Base-by-base conservation (phyloP, 1,284 basidiomycete species). In the Exsudoporus floridanus region DNA sequence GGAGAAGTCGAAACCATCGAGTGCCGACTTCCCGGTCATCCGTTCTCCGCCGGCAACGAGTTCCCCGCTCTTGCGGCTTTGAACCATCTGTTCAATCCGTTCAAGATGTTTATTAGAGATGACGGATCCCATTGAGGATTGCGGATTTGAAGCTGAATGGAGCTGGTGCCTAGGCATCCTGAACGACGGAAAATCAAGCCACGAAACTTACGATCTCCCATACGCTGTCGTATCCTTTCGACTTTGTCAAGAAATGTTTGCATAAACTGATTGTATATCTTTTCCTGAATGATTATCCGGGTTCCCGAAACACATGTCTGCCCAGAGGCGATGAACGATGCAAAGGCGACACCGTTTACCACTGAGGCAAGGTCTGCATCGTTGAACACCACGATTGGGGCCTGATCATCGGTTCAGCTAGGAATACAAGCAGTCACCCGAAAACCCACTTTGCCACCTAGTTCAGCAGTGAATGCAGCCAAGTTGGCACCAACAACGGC, bases 301-400 rank as follows among this genome's bases (percentile, higher is more conserved):
- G 89, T 83, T 21, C 88, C 89, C 5, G 89, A 90, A 19, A 92
- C 86, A 56, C 89, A 92, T 14, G 90, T 92, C 71, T 93, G 90
- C 2, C 91, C 90, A 31, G 90, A 90, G 1, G 90, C 90, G 35
- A 92, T 74, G 60, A 92, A 93, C 1, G 85, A 81, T n/a, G 90
- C 85, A 64, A 92, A 92, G 2, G 88, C 85, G 3, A 80, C 81
- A 14, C 90, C 90, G 59, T 91, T 90, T 16, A 89, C 86, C 1
- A 90, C 85, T 31, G 79, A 77, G 33, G 73, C 61, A 42, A 90
- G 60, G 59, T 90, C 85, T 16, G 87, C 84, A 64, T 93, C 90
- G 47, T 84, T 75, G 61, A 92, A 91, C 9, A 92, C 74, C 13
- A 92, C 68, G 40, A 92, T 80, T 0, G 90, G 90, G 13, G 90